phyloP scores from a whole-genome alignment of 2,329 filamentous ascomycete species.

The Aspergillus sp. region DNA sequence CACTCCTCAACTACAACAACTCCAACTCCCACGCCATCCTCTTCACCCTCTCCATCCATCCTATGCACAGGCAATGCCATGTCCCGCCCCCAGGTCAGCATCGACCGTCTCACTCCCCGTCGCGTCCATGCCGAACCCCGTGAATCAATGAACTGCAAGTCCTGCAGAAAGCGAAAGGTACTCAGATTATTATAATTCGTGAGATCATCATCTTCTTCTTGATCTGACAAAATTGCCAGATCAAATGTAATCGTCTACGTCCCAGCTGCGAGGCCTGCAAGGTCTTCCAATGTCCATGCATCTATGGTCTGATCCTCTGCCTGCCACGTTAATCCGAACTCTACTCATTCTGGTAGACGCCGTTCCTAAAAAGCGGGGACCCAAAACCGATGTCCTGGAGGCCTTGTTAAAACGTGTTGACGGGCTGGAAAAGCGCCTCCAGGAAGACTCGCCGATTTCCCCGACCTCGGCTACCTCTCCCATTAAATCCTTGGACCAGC shows the following conservation, averaged over 20 bases:
- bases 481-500: conserved; percentile 22
- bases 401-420: conserved; percentile 82
- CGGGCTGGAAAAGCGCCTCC: conserved; percentile 76
- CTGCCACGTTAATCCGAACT: not conserved
- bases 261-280: conserved; percentile 87
- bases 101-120: conserved; percentile 73
- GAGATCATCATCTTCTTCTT: not conserved
- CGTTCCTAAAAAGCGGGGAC: conserved; percentile 83
- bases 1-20: too few relatives aligned
- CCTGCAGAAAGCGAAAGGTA: conserved; percentile 89
- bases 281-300: conserved; percentile 82
- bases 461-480: conserved; percentile 51
- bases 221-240: conserved; percentile 53
- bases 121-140: conserved; percentile 73
- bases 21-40: too few relatives aligned
- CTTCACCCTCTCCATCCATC: not conserved
- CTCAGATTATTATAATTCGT: conserved; percentile 21
- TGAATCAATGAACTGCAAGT: conserved; percentile 95
- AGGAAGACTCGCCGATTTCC: conserved; percentile 57
- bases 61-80: conserved; percentile 44
- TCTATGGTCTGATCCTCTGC: conserved; percentile 66
- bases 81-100: conserved; percentile 76
- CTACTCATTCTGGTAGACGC: conserved; percentile 58
- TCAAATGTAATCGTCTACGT: conserved; percentile 85
- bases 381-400: conserved; percentile 86